A percentile compares a stretch with the other conserved stretches of the same genome.
These are phyloP conservation scores for Sugiyamaella marilandica DNA, from an alignment of 805 yeast genomes.

Conservation along the genomic window DNA sequence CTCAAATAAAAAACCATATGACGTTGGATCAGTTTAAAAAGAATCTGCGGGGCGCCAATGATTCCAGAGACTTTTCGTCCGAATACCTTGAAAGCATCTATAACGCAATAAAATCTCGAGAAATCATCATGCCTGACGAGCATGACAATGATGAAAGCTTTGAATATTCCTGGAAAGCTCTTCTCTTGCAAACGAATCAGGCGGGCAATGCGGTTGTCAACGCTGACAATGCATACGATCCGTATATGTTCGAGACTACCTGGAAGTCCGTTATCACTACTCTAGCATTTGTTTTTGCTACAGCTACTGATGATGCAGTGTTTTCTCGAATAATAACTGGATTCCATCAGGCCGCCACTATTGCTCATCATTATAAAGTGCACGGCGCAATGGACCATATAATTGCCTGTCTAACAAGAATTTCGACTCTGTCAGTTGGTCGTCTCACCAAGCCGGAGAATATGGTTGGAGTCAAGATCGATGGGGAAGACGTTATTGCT, in stretches of 20 bases:
- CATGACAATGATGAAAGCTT: constrained; percentile 91
- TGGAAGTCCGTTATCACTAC: constrained; percentile 67
- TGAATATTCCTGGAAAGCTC: constrained; percentile 57
- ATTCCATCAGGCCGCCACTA: constrained; percentile 74
- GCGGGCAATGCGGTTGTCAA: constrained; percentile 20
- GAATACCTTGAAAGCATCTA: constrained; percentile 84
- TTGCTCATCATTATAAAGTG: constrained; percentile 63
- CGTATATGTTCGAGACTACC: constrained; percentile 58
- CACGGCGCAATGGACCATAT: constrained; percentile 58
- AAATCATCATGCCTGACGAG: constrained; percentile 96
- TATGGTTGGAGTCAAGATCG: constrained; percentile 40
- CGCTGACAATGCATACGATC: constrained; percentile 51
- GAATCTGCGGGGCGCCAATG: constrained; percentile 75
- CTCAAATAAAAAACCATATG: constrained; percentile 91
- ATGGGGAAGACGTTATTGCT: constrained; percentile 52
- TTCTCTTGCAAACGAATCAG: constrained; percentile 26
- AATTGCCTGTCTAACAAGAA: constrained; percentile 58
- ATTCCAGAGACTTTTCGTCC: constrained; percentile 67
- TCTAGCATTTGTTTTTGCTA: constrained; percentile 70
- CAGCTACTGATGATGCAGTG: constrained; percentile 85
- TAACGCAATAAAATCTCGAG: constrained; percentile 72
- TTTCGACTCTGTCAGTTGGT: constrained; percentile 59
- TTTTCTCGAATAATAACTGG: constrained; percentile 83
- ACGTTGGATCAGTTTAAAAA: constrained; percentile 72
- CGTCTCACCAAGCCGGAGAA: constrained; percentile 28